These are phyloP conservation scores for Polysphondylium violaceum DNA, from an alignment of 78 protist species.

Conservation along the genomic window DNA sequence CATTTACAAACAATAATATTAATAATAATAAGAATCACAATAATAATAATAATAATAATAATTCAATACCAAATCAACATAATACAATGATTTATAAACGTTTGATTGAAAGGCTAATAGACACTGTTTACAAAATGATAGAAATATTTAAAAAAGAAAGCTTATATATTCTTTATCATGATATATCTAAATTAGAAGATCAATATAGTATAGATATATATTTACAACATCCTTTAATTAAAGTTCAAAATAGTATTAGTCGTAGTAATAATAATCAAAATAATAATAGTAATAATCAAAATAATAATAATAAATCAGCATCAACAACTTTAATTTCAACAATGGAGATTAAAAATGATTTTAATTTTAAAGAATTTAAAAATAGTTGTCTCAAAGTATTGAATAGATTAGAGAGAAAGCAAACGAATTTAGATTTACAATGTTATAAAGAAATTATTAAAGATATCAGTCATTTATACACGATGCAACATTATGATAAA, in stretches of 20 bases:
- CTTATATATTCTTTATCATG: slow-evolving; percentile 9
- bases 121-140: slow-evolving; percentile 1
- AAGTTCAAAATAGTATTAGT: neutral
- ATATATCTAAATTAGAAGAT: slow-evolving; percentile 7
- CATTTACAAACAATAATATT: neutral
- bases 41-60: neutral
- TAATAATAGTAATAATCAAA: neutral
- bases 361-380: slow-evolving; percentile 5
- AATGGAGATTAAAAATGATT: neutral
- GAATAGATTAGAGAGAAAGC: slow-evolving; percentile 2
- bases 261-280: neutral
- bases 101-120: slow-evolving; percentile 4
- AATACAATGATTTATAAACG: slow-evolving; percentile 4
- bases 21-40: slow-evolving; percentile 10
- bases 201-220: slow-evolving; percentile 2
- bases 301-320: neutral
- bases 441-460: neutral
- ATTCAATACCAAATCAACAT: slow-evolving; percentile 14
- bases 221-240: neutral
- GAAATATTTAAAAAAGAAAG: slow-evolving; percentile 19
- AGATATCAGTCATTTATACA: slow-evolving; percentile 21
- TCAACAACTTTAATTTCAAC: neutral
- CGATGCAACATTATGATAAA: slow-evolving; percentile 13
- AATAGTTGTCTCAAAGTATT: neutral
- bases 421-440: neutral